Evolutionary conservation across 192 early-diverging fungal genomes (phyloP).

Genomic region (Thoreauomyces humboldtii): DNA sequence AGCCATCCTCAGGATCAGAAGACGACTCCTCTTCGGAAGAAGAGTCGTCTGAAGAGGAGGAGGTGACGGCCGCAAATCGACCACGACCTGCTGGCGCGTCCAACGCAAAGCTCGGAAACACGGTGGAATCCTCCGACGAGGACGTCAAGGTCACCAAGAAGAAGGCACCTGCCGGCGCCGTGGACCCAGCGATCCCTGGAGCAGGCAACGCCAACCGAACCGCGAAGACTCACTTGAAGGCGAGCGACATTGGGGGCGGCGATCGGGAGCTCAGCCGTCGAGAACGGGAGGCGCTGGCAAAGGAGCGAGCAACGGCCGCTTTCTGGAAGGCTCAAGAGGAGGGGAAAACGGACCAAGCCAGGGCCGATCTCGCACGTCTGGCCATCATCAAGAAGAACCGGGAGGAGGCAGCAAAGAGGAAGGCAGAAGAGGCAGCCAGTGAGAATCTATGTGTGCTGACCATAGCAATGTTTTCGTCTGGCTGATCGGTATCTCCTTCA

Average conservation of each 20-base stretch:
- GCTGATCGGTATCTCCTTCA: neutral
- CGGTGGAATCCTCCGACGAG: neutral
- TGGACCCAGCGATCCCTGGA: too few relatives aligned
- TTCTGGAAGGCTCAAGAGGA: slow-evolving; percentile 53
- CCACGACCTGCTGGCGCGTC: neutral
- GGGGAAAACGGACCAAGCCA: slow-evolving; percentile 56
- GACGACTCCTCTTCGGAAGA: slow-evolving; percentile 14
- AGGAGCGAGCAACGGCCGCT: slow-evolving; percentile 42
- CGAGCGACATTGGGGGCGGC: slow-evolving; percentile 26
- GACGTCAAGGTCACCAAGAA: neutral
- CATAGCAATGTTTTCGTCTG: neutral
- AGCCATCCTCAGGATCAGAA: slow-evolving; percentile 2
- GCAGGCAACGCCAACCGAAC: slow-evolving; percentile 36
- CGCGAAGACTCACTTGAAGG: slow-evolving; percentile 33
- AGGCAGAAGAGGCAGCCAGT: slow-evolving; percentile 38
- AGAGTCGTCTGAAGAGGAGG: slow-evolving; percentile 27
- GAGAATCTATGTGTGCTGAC: neutral
- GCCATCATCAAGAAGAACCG: slow-evolving; percentile 55
- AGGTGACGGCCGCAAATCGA: neutral
- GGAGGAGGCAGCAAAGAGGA: slow-evolving; percentile 50
- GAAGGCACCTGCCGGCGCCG: neutral
- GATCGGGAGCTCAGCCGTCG: slow-evolving; percentile 33
- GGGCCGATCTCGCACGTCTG: slow-evolving; percentile 48
- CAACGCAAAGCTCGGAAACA: slow-evolving; percentile 26
- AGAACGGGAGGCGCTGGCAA: slow-evolving; percentile 46